A percentile compares a stretch with the other conserved stretches of the same genome.
Evolutionary conservation across 2,329 filamentous ascomycete species (phyloP).

Genomic region (Erysiphe neolycopersici): DNA sequence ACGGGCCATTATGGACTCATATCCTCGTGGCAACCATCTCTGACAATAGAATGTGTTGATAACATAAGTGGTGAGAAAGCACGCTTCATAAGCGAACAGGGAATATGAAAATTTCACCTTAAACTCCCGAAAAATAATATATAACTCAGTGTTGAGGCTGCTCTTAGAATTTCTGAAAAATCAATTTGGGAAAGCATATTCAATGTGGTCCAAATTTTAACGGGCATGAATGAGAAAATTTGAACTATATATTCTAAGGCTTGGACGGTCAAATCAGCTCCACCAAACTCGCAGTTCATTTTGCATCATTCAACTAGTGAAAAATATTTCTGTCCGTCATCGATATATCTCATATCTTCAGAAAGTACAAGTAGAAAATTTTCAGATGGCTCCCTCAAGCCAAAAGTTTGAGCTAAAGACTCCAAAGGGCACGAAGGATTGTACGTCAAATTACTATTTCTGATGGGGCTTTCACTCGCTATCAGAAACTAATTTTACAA

Average conservation of each 20-base stretch:
- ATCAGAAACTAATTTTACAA: conserved; percentile 5
- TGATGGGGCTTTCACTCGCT: conserved; percentile 2
- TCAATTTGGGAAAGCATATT: no score
- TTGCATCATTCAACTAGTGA: no score
- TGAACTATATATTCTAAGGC: background rate
- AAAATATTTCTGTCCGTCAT: background rate
- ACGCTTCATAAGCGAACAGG: no score
- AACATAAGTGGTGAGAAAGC: no score
- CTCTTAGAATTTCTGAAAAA: no score
- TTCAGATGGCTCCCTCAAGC: conserved; percentile 14
- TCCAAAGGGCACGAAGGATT: conserved; percentile 79
- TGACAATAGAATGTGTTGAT: no score
- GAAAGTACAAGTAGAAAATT: background rate
- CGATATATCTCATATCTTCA: conserved; percentile 6
- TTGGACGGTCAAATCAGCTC: background rate
- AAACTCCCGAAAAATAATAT: no score
- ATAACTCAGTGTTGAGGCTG: no score
- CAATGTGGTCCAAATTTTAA: no score
- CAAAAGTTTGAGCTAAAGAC: conserved; percentile 50
- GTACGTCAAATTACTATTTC: conserved; percentile 15
- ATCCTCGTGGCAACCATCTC: background rate
- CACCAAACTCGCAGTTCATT: no score
- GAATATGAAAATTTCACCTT: no score
- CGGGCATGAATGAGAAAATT: background rate
- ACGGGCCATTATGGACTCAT: conserved; percentile 28